phyloP scores from a whole-genome alignment of 345 rosid species.

The Cardiospermum halicacabum region DNA sequence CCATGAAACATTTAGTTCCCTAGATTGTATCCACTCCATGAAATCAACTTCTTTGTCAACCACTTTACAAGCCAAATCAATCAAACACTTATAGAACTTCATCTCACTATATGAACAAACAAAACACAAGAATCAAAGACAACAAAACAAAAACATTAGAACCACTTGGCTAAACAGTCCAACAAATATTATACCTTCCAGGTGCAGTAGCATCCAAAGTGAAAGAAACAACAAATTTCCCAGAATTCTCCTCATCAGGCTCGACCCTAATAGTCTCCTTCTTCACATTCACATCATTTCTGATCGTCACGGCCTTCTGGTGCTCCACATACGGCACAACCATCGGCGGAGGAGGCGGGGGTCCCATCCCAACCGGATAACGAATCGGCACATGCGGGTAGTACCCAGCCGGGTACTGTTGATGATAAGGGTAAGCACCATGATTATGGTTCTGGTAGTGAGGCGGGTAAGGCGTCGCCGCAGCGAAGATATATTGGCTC shows the following conservation, averaged over 20 bases:
- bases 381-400: conserved; percentile 22
- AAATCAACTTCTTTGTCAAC: neutral
- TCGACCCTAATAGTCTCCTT: conserved; percentile 40
- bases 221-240: conserved; percentile 39
- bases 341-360: conserved; percentile 20
- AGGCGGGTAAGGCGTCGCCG: conserved; percentile 38
- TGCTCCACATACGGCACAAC: conserved; percentile 32
- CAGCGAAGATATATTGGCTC: conserved; percentile 35
- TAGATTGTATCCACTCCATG: neutral
- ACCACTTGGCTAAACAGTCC: neutral
- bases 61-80: neutral
- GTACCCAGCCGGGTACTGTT: conserved; percentile 21
- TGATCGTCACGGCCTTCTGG: conserved; percentile 49
- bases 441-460: conserved; percentile 32
- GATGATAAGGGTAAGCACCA: conserved; percentile 8
- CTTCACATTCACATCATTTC: conserved; percentile 46
- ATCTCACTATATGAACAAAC: neutral
- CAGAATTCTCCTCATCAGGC: conserved; percentile 38
- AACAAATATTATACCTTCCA: conserved; percentile 31
- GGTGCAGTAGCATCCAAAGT: conserved; percentile 47
- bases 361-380: conserved; percentile 24
- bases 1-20: neutral
- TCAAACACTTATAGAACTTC: neutral
- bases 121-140: neutral
- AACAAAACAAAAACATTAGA: neutral